Base-by-base conservation (phyloP, 1,284 basidiomycete genomes). In the Fistulina hepatica region DNA sequence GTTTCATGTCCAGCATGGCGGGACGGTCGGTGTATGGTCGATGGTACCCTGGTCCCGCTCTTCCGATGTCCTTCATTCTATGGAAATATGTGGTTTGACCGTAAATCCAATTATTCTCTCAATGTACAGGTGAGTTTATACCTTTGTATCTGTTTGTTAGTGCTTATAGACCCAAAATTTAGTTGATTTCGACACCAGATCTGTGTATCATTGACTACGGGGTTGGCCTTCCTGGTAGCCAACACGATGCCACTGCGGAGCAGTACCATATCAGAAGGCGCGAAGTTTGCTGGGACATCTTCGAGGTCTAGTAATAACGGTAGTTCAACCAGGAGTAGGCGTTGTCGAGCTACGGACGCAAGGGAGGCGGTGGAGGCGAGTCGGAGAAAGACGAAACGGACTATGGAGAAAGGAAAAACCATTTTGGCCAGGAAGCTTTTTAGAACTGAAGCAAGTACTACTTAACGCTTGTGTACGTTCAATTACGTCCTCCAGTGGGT, bases 21-120 rank as follows among this genome's bases (percentile, higher is more conserved):
- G 6, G 43, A 53, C 44, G 59, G 63, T 9, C 64, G 44, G 37
- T 54, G 51, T 34, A 49, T 63, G 25, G 60, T 64, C 6, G 61
- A 65, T 50, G 60, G 63, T 2, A 64, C 56, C 1, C 43, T 62
- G 2, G 43, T 65, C 9, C 55, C 57, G 1, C 50, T 65, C 2
- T 49, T 46, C 28, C 46, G 53, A 6, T 46, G 46, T 13, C 63
- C 60, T 5, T 45, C 41, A 2, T 52, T 47, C 39, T 53, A 52
- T 47, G 58, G 61, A 4, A 54, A 65, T 25, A 50, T 44, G 9
- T 66, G 57, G 35, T 64, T 60, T 44, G 55, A 63, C 39, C 37
- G 52, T 3, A 65, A 65, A 40, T 50, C 44, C 15, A 58, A 60
- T 26, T 61, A 62, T 37, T 61, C 57, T 3, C 23, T 63, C 6